Base-by-base conservation (phyloP, 2,329 filamentous ascomycete species). In the Onygena corvina region DNA sequence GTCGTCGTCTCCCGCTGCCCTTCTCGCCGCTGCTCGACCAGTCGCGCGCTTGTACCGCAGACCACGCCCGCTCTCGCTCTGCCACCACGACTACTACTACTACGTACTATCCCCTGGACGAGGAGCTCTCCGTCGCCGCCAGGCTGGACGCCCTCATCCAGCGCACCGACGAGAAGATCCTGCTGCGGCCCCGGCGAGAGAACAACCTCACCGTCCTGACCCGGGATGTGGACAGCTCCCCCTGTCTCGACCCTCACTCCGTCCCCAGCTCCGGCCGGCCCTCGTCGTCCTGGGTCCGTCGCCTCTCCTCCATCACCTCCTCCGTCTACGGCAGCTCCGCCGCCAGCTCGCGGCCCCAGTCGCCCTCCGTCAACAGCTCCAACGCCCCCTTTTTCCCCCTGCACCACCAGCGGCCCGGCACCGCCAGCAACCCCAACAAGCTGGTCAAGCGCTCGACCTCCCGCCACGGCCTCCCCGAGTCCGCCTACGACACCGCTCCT, bases 371-470 rank as follows among this genome's bases (percentile, higher is more conserved):
- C 48, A 75, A 74, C 64, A 72, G 70, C 48, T 76, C 76, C 20
- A 71, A 67, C 16, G 73, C 71, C 38, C 74, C 76, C 58, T 74
- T 49, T 52, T 54, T 55, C 58, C 61, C 34, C n/a, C 58, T 56
- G 38, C 56, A 61, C 18, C 34, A 36, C 16, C 34, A n/a, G 14
- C 34, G 6, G 4, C 53, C 60, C 27, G 48, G 38, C 42, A 58
- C 58, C 49, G 57, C 59, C 50, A 59, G 59, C 52, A 61, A 63
- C 55, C 75, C 74, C 20, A 82, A 82, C 64, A 81, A 79, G 62
- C 69, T 82, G 6, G 75, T 82, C 48, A 83, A 82, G 64, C 73
- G 79, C 35, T 71, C 76, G 3, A 70, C 72, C 16, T 81, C 78
- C 8, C 67, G 76, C 46, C 71, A 71, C 55, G 67, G 67, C 36